phyloP scores from a whole-genome alignment of 1,284 basidiomycete genomes.

The Cryptococcus sp. region DNA sequence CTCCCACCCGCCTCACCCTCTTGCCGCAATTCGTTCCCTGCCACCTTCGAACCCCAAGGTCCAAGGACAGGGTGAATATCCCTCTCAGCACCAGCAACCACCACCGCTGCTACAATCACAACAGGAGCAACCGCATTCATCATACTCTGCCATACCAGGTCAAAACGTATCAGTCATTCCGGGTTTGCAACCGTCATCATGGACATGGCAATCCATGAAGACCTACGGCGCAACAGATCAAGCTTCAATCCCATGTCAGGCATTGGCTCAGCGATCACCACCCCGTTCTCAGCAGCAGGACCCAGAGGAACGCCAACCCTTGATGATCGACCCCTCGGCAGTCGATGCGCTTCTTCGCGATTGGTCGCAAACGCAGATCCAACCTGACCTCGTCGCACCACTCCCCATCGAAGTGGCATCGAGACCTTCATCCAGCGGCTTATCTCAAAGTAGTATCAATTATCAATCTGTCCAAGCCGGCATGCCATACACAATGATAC shows the following conservation, averaged over 20 bases:
- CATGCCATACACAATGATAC: no score
- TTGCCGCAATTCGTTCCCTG: not conserved
- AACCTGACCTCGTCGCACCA: conserved; percentile 30
- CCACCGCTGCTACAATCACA: not conserved
- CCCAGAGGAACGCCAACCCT: not conserved
- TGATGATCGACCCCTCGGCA: conserved; percentile 7
- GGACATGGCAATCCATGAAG: no score
- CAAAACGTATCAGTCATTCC: not conserved
- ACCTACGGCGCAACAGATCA: not conserved
- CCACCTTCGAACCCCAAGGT: not conserved
- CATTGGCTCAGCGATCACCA: not conserved
- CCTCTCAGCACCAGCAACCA: not conserved
- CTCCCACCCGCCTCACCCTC: not conserved
- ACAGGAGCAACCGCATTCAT: not conserved
- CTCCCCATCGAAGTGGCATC: conserved; percentile 4
- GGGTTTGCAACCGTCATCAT: no score
- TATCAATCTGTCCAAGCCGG: no score
- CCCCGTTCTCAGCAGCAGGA: conserved; percentile 1
- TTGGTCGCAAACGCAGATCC: conserved; percentile 18
- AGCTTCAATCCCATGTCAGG: not conserved
- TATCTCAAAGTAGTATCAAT: no score
- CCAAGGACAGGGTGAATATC: no score
- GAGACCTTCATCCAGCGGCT: no score
- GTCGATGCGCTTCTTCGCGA: conserved; percentile 23
- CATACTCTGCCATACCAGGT: not conserved